These are phyloP conservation scores for Panaeolus papilionaceus DNA, from an alignment of 768 basidiomycete genomes.

Conservation along the genomic window DNA sequence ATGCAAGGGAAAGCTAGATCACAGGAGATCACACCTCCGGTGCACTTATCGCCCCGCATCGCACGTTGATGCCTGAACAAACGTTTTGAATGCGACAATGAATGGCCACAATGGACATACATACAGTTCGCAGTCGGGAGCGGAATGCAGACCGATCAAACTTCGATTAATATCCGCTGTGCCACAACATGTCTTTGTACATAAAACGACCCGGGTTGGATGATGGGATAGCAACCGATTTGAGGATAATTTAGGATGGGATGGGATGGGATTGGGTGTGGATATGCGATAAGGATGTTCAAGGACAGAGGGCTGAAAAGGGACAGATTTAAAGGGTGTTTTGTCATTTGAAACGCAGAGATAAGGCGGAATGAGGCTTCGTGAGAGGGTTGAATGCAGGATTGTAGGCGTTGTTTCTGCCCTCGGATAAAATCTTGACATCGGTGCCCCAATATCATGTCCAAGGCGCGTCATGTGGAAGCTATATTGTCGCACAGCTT, in stretches of 20 bases:
- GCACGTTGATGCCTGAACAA: not conserved
- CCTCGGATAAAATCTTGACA: not conserved
- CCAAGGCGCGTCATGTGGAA: not conserved
- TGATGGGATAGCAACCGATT: not conserved
- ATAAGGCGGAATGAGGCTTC: slow-evolving; percentile 5
- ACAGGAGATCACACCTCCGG: not conserved
- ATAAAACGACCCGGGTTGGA: not conserved
- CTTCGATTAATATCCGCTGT: not conserved
- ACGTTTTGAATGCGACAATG: not conserved
- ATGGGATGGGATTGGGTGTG: not conserved
- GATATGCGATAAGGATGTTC: not conserved
- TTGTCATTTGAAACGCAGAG: not conserved
- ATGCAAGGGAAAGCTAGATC: not conserved
- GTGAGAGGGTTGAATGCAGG: not conserved
- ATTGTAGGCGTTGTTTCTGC: not conserved
- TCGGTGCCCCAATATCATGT: not conserved
- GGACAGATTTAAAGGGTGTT: not conserved
- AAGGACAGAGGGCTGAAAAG: not conserved
- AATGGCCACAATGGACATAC: too few relatives aligned
- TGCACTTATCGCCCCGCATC: slow-evolving; percentile 1
- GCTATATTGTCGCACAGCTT: not conserved
- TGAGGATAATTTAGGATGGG: not conserved
- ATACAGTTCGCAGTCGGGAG: not conserved
- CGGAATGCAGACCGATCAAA: not conserved
- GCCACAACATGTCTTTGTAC: not conserved